Conservation (phyloP, 768 basidiomycete genomes). For the Russula virescens region DNA sequence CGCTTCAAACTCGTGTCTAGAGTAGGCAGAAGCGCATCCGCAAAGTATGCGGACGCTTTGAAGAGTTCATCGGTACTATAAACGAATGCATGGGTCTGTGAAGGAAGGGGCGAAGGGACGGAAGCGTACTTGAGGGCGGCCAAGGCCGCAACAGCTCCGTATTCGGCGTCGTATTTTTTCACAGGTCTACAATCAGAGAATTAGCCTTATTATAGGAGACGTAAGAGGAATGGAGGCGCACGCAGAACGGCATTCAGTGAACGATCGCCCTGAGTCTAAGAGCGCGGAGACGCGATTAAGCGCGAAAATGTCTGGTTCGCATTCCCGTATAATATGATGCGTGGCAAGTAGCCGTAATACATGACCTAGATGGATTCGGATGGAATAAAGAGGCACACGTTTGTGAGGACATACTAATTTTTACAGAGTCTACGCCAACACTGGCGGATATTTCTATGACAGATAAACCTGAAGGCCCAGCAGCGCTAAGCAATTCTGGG, state of each 20-base stretch:
- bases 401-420: conserved; percentile 42
- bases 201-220: background rate
- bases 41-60: conserved; percentile 70
- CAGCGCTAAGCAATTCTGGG: conserved; percentile 62
- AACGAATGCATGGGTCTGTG: background rate
- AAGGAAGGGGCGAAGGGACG: background rate
- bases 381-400: background rate
- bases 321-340: conserved; percentile 68
- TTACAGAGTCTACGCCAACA: conserved; percentile 40
- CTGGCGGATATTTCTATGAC: conserved; percentile 36
- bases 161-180: conserved; percentile 54
- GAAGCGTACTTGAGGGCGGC: conserved; percentile 56
- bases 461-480: conserved; percentile 49
- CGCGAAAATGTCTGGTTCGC: conserved; percentile 64
- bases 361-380: conserved; percentile 45
- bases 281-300: conserved; percentile 64
- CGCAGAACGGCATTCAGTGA: conserved; percentile 45
- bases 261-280: conserved; percentile 59
- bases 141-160: conserved; percentile 63
- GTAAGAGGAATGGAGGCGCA: conserved; percentile 27
- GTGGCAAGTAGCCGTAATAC: conserved; percentile 71
- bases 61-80: conserved; percentile 68
- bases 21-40: conserved; percentile 41
- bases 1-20: conserved; percentile 8
- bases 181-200: conserved; percentile 39